Evolutionary conservation across 371 early-diverging fungal species (phyloP).

Genomic region (Paraphysoderma sedebokerense): DNA sequence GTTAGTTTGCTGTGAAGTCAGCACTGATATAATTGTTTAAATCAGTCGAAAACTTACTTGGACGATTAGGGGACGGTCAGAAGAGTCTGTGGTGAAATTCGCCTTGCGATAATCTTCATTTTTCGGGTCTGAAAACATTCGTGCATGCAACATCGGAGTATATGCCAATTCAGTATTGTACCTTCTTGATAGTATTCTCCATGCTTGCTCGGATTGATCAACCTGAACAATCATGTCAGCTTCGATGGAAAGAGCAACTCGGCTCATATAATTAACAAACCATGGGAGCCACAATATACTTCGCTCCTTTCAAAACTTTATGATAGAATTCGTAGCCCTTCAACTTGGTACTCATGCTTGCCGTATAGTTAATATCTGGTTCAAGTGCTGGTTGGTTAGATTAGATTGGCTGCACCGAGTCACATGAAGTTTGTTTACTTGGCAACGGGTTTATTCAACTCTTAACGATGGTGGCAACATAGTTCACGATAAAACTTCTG

Average conservation of each 20-base stretch:
- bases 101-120: slow-evolving; percentile 48
- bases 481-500: too few species aligned
- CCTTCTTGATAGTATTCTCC: slow-evolving; percentile 76
- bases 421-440: too few species aligned
- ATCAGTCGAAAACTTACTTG: too few species aligned
- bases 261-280: slow-evolving; percentile 22
- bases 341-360: slow-evolving; percentile 31
- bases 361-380: too few species aligned
- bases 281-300: slow-evolving; percentile 82
- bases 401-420: too few species aligned
- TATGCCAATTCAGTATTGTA: slow-evolving; percentile 90
- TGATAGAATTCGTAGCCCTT: slow-evolving; percentile 63
- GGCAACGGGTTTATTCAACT: too few species aligned
- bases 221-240: slow-evolving; percentile 12
- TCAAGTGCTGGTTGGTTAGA: too few species aligned
- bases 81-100: slow-evolving; percentile 49
- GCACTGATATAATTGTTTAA: too few species aligned
- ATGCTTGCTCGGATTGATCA: slow-evolving; percentile 81
- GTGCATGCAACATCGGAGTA: slow-evolving; percentile 98
- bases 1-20: too few species aligned
- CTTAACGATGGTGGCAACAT: too few species aligned
- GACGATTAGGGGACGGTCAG: slow-evolving; percentile 79
- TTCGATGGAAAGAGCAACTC: background rate
- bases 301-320: slow-evolving; percentile 46
- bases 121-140: slow-evolving; percentile 46